These are phyloP conservation scores for Mycena olivaceomarginata DNA, from an alignment of 768 basidiomycete species.

Conservation along the genomic window DNA sequence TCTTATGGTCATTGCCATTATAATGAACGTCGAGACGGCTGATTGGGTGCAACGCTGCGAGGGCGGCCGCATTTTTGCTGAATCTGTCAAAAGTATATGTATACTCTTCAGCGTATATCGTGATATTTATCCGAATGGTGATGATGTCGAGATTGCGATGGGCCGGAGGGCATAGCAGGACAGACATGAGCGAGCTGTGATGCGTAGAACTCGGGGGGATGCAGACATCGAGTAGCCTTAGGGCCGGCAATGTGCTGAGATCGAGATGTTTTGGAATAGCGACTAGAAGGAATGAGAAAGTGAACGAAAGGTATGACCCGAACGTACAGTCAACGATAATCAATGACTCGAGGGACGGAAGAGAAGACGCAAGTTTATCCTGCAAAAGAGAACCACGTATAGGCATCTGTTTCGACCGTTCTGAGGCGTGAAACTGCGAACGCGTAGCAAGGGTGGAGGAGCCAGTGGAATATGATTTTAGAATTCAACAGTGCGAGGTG, in stretches of 20 bases:
- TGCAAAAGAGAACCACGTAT: background rate
- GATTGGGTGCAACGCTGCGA: background rate
- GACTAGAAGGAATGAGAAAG: background rate
- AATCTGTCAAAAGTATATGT: background rate
- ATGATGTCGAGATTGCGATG: background rate
- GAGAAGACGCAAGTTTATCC: background rate
- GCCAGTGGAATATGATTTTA: slow-evolving; percentile 10
- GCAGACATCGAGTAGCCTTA: slow-evolving; percentile 6
- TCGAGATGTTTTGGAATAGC: background rate
- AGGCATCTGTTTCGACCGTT: background rate
- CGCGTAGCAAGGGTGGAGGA: background rate
- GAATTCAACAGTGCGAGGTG: background rate
- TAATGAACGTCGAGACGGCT: background rate
- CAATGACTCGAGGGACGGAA: background rate
- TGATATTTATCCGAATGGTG: slow-evolving; percentile 4
- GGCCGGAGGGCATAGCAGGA: background rate
- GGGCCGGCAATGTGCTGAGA: background rate
- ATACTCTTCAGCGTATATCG: background rate
- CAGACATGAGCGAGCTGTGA: background rate
- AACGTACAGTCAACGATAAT: background rate
- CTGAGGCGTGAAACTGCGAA: slow-evolving; percentile 6
- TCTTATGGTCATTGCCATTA: background rate
- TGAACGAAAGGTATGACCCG: background rate
- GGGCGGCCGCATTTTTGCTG: background rate
- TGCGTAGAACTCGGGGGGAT: background rate